Evolutionary conservation across 495 filamentous ascomycete genomes (phyloP).

Genomic region (Hyaloscypha hepaticicola): DNA sequence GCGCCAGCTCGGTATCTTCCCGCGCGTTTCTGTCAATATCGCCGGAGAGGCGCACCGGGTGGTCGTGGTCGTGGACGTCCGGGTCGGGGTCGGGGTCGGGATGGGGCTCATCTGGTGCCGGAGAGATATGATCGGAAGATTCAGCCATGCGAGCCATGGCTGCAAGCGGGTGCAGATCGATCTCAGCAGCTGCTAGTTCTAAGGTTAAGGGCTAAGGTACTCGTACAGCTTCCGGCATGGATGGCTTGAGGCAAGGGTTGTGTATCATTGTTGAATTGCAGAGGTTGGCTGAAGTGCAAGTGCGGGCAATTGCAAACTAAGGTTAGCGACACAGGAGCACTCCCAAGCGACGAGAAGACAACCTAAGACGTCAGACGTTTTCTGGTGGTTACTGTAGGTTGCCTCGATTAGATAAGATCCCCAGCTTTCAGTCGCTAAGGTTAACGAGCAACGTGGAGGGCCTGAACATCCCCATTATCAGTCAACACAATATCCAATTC

Average conservation of each 20-base stretch:
- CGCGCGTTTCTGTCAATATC: slow-evolving; percentile 22
- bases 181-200: neutral
- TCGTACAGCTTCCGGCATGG: neutral
- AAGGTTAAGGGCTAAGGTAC: neutral
- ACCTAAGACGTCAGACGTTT: neutral
- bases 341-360: neutral
- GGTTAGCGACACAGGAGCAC: no score
- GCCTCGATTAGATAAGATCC: neutral
- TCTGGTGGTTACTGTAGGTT: neutral
- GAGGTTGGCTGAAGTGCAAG: neutral
- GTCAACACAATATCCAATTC: neutral
- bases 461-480: neutral
- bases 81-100: neutral
- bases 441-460: neutral
- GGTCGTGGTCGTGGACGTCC: no score
- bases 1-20: slow-evolving; percentile 24
- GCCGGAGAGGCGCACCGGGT: slow-evolving; percentile 13
- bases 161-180: slow-evolving; percentile 1
- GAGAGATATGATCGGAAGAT: neutral
- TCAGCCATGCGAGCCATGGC: slow-evolving; percentile 13
- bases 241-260: neutral
- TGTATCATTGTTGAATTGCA: neutral
- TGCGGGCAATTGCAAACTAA: no score
- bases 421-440: neutral
- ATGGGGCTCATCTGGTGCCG: slow-evolving; percentile 22